Evolutionary conservation across 129 eudicot species (phyloP), one percentile per base, ranked within the genome.

Genomic region (Flaveria brownii): DNA sequence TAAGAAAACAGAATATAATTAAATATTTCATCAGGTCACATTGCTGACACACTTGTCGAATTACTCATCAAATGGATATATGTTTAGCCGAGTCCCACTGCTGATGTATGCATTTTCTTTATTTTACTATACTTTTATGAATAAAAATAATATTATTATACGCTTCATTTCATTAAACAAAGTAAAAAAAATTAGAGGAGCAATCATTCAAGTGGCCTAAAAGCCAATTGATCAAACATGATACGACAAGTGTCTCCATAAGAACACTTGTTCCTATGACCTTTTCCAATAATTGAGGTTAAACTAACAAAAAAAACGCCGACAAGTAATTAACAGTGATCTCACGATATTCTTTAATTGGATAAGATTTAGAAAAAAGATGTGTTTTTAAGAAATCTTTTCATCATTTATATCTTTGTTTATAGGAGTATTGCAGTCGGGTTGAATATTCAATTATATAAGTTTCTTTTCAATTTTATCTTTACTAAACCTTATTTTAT

Each of bases 221-320:
- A 80, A 80, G 78, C 74, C 83, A 80, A 54, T 5, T 79, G 69
- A 54, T 42, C 17, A 72, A 25, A 72, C 68, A 72, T 16, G 78
- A 72, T 33, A 73, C 47, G 78, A 73, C 83, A 80, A 73, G 83
- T 80, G 83, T 80, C 67, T 41, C 69, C 60, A 72, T 39, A 79
- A 68, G 47, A 64, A 39, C 30, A 22, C 50, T 63, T 72, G 68
- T 72, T 79, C 72, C 78, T 72, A 22, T 65, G 78, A 80, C 82
- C 69, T 62, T 79, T 52, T 43, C 50, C 78, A 80, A 80, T 80
- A 80, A 80, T 72, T 41, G 79, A 72, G 51, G 15, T 80, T 80
- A 72, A 72, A 79, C 33, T 45, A 80, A 72, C 33, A 17, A 63
- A 77, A 9, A 9, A 63, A 43, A 12, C 41, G 78, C 83, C 74